phyloP scores from a whole-genome alignment of 164 flowering plant genomes.

The Umbilicus rupestris region DNA sequence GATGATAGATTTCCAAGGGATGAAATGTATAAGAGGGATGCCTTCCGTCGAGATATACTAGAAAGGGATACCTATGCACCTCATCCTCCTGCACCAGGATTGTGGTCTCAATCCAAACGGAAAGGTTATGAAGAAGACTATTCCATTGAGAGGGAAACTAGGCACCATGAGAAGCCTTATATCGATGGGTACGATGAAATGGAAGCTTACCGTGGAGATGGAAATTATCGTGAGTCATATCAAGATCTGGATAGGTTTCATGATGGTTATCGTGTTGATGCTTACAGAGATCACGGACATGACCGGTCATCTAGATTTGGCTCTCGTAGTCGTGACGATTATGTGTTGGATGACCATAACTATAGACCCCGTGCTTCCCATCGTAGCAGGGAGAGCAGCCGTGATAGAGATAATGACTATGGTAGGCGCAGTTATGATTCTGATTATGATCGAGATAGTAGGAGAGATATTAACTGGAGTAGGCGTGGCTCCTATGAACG shows the following conservation, averaged over 20 bases:
- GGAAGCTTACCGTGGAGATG: constrained; percentile 37
- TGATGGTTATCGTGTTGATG: constrained; percentile 42
- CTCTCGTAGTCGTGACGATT: constrained; percentile 62
- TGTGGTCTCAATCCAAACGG: constrained; percentile 69
- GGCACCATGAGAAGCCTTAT: constrained; percentile 65
- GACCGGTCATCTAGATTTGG: constrained; percentile 57
- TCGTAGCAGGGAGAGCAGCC: constrained; percentile 64
- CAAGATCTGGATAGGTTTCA: constrained; percentile 46
- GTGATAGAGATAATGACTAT: constrained; percentile 74
- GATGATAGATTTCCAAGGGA: constrained; percentile 77
- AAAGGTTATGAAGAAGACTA: constrained; percentile 71
- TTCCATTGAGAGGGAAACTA: constrained; percentile 54
- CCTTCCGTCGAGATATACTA: constrained; percentile 45
- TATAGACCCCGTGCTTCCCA: constrained; percentile 42
- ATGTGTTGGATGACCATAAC: constrained; percentile 63
- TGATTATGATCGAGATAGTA: constrained; percentile 67
- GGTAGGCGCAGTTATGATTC: constrained; percentile 78
- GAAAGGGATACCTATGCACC: constrained; percentile 71
- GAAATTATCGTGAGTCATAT: constrained; percentile 33
- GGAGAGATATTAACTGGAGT: constrained; percentile 70
- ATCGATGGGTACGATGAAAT: constrained; percentile 43
- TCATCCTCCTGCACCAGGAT: constrained; percentile 45
- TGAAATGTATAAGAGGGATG: constrained; percentile 43
- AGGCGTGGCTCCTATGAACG: constrained; percentile 70
- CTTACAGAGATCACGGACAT: constrained; percentile 47